phyloP scores from a whole-genome alignment of 1,284 basidiomycete genomes.

The Rhizoctonia solani region DNA sequence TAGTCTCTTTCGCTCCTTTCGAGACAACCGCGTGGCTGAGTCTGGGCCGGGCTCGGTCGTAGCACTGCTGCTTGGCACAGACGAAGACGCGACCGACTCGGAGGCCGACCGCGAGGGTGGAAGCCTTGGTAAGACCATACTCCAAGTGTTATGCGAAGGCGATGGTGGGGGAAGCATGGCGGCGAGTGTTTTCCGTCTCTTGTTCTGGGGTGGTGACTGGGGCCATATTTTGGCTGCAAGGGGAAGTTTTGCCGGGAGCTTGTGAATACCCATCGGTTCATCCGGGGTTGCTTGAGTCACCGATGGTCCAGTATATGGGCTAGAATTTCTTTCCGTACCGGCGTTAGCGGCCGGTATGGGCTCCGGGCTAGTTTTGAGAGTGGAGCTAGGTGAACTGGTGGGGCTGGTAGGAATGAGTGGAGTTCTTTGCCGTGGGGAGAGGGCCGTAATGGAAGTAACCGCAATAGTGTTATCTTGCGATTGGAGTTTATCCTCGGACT shows the following conservation, averaged over 20 bases:
- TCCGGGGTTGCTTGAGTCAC: neutral
- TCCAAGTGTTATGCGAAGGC: neutral
- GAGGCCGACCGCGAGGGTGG: constrained; percentile 17
- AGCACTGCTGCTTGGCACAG: constrained; percentile 1
- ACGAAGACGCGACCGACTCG: neutral
- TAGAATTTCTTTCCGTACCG: neutral
- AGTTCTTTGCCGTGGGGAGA: neutral
- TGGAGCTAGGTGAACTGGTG: neutral
- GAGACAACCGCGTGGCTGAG: constrained; percentile 16
- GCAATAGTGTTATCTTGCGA: too few relatives aligned
- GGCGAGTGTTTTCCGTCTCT: constrained; percentile 12
- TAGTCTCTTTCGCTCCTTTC: constrained; percentile 27
- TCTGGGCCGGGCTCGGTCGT: constrained; percentile 3
- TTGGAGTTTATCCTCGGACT: too few relatives aligned
- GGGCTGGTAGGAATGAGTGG: neutral
- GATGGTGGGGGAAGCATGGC: constrained; percentile 21
- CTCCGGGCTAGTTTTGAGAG: neutral
- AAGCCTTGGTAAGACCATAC: neutral
- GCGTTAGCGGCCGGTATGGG: neutral
- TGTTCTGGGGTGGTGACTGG: neutral
- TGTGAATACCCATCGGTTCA: constrained; percentile 30
- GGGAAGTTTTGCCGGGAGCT: constrained; percentile 10
- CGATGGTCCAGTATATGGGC: neutral
- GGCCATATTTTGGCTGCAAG: constrained; percentile 22
- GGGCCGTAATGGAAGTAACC: too few relatives aligned